Evolutionary conservation across 1,284 basidiomycete species (phyloP), one percentile per base, ranked within the genome.

Genomic region (Tilletia indica): DNA sequence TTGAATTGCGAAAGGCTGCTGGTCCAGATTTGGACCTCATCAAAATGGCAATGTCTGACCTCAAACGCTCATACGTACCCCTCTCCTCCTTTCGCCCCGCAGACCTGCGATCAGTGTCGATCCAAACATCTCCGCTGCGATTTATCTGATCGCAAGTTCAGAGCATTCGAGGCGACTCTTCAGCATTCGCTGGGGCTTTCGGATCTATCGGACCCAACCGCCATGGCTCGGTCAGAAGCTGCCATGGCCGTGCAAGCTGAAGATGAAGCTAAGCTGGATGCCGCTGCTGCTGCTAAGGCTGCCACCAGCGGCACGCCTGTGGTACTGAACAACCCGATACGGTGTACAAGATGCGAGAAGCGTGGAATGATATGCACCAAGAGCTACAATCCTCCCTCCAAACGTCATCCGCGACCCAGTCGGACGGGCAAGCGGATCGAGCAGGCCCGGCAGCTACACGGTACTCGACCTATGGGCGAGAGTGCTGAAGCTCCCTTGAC

Each of bases 351-450:
- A 1, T 83, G 80, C 68, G 71, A 74, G 19, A 74, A 81, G 34
- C 77, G 77, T 49, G 76, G 74, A 19, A 71, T 78, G 39, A 73
- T 71, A 12, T 83, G 81, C 68, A 77, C 75, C 66, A 80, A 82
- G 71, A 81, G 75, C 39, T 70, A 76, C 68, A 73, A 75, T 0
- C 75, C 80, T 4, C 76, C 80, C 19, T 78, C 79, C 3, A 77
- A 78, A 14, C 70, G 77, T 21, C 79, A 78, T 54, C 80, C 80
- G 0, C 75, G 82, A 31, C 82, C 82, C 4, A 78, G 79, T 58
- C 76, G 82, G 5, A 80, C 80, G 1, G 82, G 82, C 4, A 82
- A 80, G 70, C 75, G 82, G 12, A 83, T 83, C 68, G 82, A 83
- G 71, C 77, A 82, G 56, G 81, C 81, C 0, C 76, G 79, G n/a